Evolutionary conservation across 345 rosid genomes (phyloP).

Genomic region (Aegle marmelos): DNA sequence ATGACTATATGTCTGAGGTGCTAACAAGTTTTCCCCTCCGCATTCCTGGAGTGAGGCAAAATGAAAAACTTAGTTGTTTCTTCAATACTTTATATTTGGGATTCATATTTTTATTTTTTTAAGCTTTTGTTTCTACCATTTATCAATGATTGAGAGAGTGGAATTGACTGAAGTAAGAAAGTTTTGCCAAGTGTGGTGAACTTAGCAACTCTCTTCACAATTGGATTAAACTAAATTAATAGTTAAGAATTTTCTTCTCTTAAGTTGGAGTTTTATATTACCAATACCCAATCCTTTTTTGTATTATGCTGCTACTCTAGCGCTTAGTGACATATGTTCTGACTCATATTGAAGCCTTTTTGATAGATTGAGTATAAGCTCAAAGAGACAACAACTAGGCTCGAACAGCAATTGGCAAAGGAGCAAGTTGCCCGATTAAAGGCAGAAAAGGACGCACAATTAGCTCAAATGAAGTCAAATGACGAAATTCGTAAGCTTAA

Average conservation of each 20-base stretch:
- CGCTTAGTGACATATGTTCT: background rate
- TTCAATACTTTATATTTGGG: background rate
- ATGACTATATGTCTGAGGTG: too few relatives aligned
- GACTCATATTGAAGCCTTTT: background rate
- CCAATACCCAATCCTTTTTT: too few relatives aligned
- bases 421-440: slow-evolving; percentile 76
- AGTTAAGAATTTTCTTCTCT: too few relatives aligned
- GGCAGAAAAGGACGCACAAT: slow-evolving; percentile 57
- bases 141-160: background rate
- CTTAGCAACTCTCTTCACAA: fast-evolving
- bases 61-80: background rate
- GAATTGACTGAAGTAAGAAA: too few relatives aligned
- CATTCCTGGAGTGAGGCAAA: background rate
- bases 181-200: too few relatives aligned
- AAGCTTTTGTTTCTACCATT: background rate
- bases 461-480: slow-evolving; percentile 63
- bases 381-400: slow-evolving; percentile 55
- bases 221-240: too few relatives aligned
- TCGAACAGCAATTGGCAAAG: slow-evolving; percentile 68
- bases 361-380: slow-evolving; percentile 75
- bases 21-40: background rate
- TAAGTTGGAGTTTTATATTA: too few relatives aligned
- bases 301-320: background rate
- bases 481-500: slow-evolving; percentile 79
- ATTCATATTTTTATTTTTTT: background rate